Evolutionary conservation across 75 land plant genomes (phyloP), one percentile per base, ranked within the genome.

Genomic region (Larix kaempferi): DNA sequence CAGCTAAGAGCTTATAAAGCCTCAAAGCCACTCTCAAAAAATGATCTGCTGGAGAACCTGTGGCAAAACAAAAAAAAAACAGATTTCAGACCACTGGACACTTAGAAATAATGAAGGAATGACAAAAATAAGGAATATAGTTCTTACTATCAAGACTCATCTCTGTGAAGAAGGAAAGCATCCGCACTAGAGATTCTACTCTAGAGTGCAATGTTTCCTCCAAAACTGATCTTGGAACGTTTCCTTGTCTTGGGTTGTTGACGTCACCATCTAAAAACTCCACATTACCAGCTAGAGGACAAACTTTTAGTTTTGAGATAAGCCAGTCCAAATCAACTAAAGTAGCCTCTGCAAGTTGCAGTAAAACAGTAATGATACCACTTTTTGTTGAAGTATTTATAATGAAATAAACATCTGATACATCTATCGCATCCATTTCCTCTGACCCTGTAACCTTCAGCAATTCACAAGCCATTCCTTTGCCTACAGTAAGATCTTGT

Each of bases 1-100:
- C 81, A 77, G 97, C 92, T 85, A 96, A 86, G 61, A 84, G 84
- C 86, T 96, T 96, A 85, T 96, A 96, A 57, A 94, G 81, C 78
- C 63, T 92, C 62, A 84, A 63, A 62, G 83, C 81, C 55, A 94
- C 61, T 76, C 84, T 91, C 52, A 96, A 77, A 33, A 91, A 83
- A 19, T 90, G 94, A 84, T 94, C 99, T 57, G 91, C 92, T 72
- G 84, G 81, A 73, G 89, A 62, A 78, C 89, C 98, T 95, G 83
- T 71, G 81, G 44, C 72, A 25, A 52, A 64, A 78, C 25, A 77
- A 76, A 57, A 35, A 57, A 35, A 73, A 11, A 59, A 49, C 22
- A 71, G 26, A 25, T 64, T 22, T 41, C 39, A 76, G 19, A 76
- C 21, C 25, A 55, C 7, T 55, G 29, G 33, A 25, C 6, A 74